Evolutionary conservation across 1,284 basidiomycete genomes (phyloP).

Genomic region (Trametes hirsuta): DNA sequence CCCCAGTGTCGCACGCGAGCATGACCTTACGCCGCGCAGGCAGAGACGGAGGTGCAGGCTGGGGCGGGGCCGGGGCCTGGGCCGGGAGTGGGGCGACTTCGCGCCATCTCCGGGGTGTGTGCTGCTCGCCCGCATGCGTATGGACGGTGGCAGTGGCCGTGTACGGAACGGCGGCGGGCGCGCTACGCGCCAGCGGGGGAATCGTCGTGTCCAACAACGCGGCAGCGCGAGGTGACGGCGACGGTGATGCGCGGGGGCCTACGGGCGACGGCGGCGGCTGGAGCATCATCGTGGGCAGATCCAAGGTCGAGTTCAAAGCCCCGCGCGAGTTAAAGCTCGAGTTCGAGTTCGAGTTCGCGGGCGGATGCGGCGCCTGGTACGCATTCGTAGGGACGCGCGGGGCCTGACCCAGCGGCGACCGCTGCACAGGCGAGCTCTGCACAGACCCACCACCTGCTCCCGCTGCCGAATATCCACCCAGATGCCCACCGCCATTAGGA

Average conservation of each 20-base stretch:
- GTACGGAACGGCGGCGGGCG: not conserved
- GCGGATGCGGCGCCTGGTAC: too few relatives aligned
- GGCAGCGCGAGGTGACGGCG: not conserved
- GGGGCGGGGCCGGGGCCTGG: not conserved
- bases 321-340: too few relatives aligned
- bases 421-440: slow-evolving; percentile 11
- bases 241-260: slow-evolving; percentile 2
- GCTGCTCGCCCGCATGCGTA: not conserved
- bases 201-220: not conserved
- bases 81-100: slow-evolving; percentile 19
- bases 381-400: too few relatives aligned
- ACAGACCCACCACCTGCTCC: not conserved
- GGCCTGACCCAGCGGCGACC: not conserved
- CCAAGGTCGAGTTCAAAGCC: too few relatives aligned
- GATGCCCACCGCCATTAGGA: too few relatives aligned
- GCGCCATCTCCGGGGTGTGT: slow-evolving; percentile 15
- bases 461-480: too few relatives aligned
- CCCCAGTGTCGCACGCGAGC: slow-evolving; percentile 8
- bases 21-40: slow-evolving; percentile 6
- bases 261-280: not conserved
- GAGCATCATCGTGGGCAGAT: too few relatives aligned
- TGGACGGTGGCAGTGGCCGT: not conserved
- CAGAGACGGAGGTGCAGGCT: too few relatives aligned
- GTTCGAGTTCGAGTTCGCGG: too few relatives aligned
- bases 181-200: slow-evolving; percentile 8